Base-by-base conservation (phyloP, 495 filamentous ascomycete species). In the Xylaria scruposa region DNA sequence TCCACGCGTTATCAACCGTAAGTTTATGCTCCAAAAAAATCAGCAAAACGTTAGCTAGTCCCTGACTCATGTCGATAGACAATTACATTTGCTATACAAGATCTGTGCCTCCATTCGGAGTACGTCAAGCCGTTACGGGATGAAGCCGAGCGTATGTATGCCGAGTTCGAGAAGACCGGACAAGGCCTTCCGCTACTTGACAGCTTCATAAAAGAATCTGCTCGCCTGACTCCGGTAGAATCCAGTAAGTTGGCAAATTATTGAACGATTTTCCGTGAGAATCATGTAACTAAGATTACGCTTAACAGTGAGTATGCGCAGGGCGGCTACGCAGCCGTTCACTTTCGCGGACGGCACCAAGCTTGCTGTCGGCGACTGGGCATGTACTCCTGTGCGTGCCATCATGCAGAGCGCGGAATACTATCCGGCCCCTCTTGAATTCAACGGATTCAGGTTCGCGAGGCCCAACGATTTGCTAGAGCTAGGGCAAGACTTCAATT, bases 141-240 rank as follows among this genome's bases (percentile, higher is more conserved):
- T 7, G 66, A 68, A 31, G 29, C 40, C 1, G 7, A 46, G 2
- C 19, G 17, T 4, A 4, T 6, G 4, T 46, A 47, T 17, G n/a
- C 13, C 9, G 21, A 44, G 17, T 67, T 67, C 13, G 13, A 53
- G 38, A 19, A 31, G n/a, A 38, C 24, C 7, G 31, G 10, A 31
- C n/a, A 40, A 70, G 78, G 68, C 61, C 3, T 75, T 76, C 76
- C 78, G 0, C 73, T 83, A 0, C 68, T 83, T 0, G 81, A 83
- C 68, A 81, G 80, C 66, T 83, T 83, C 67, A 75, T 83, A 17
- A 81, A 81, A 47, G 81, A 83, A 54, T 83, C 80, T 3, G 73
- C 79, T 0, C 75, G 80, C 6, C 51, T 81, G 21, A 78, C 67
- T 4, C 78, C 80, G 0, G 74, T 76, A 7, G 80, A 82, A 64